These are phyloP conservation scores for Ustilago loliicola DNA, from an alignment of 1,284 basidiomycete species.

Conservation along the genomic window DNA sequence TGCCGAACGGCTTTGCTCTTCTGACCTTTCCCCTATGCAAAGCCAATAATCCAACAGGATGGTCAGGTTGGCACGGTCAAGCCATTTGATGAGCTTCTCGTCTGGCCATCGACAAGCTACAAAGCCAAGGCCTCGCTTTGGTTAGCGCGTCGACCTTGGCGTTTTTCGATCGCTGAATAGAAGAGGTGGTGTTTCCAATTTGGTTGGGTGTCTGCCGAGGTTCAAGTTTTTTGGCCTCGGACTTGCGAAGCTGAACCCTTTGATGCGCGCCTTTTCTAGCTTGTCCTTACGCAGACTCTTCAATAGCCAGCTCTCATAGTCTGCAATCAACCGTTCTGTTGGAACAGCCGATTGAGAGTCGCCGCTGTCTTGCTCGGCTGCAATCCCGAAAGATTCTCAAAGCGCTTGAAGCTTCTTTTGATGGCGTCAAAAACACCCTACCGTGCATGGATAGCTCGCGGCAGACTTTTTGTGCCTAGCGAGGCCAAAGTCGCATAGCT, in stretches of 20 bases:
- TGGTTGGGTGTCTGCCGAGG: not conserved
- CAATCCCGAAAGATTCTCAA: not conserved
- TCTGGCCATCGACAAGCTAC: not conserved
- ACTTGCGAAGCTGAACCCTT: not conserved
- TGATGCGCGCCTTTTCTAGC: not conserved
- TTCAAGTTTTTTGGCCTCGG: not conserved
- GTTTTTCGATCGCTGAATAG: not conserved
- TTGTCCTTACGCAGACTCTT: not conserved
- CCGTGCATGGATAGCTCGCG: not conserved
- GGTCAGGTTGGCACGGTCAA: not conserved
- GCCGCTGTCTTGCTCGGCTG: not conserved
- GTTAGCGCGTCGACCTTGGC: not conserved
- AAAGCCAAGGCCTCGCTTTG: constrained; percentile 1
- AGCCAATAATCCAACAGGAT: not conserved
- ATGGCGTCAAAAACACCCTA: not conserved
- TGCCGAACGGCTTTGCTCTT: not conserved
- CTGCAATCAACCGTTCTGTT: no score
- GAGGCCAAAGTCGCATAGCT: not conserved
- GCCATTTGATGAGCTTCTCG: not conserved
- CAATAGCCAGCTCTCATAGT: not conserved
- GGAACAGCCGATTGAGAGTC: not conserved
- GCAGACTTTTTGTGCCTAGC: not conserved
- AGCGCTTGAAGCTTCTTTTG: not conserved
- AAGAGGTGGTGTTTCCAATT: not conserved
- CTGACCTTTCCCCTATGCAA: no score